A percentile compares a stretch with the other conserved stretches of the same genome.
Evolutionary conservation across 495 filamentous ascomycete species (phyloP).

Genomic region (Penicillium chermesinum): DNA sequence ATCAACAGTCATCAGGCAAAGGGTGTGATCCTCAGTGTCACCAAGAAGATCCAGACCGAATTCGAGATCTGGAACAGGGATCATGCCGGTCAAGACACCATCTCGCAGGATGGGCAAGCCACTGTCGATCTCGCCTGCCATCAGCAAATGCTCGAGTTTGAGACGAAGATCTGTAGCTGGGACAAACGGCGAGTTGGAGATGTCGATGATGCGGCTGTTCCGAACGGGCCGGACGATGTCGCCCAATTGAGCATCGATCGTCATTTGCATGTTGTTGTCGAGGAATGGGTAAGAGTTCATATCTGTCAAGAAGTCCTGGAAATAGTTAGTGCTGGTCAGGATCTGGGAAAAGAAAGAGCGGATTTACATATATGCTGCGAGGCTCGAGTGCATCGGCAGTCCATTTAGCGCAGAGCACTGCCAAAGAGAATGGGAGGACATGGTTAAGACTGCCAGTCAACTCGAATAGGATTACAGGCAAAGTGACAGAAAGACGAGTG

Average conservation of each 20-base stretch:
- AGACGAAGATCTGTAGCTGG: constrained; percentile 66
- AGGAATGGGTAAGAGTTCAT: constrained; percentile 97
- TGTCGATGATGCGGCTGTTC: constrained; percentile 77
- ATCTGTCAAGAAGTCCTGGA: constrained; percentile 80
- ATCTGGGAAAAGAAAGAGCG: background rate
- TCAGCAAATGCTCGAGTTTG: constrained; percentile 76
- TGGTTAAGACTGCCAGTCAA: constrained; percentile 91
- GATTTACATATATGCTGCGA: constrained; percentile 76
- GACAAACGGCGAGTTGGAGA: constrained; percentile 71
- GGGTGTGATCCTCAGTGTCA: constrained; percentile 60
- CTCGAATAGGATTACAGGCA: constrained; percentile 94
- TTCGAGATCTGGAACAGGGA: constrained; percentile 91
- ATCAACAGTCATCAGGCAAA: constrained; percentile 77
- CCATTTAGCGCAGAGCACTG: constrained; percentile 93
- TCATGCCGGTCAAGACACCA: constrained; percentile 78
- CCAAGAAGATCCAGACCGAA: constrained; percentile 79
- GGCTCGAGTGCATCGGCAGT: constrained; percentile 95
- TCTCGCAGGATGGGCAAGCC: constrained; percentile 82
- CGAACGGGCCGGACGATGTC: constrained; percentile 78
- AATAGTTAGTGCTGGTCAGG: constrained; percentile 12
- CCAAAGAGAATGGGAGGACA: constrained; percentile 89
- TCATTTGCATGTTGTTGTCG: constrained; percentile 85
- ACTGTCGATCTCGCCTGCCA: constrained; percentile 85
- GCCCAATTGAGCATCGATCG: constrained; percentile 77
- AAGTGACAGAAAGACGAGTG: constrained; percentile 86